These are phyloP conservation scores for Chaetomium strumarium DNA, from an alignment of 2,329 filamentous ascomycete species.

Conservation along the genomic window DNA sequence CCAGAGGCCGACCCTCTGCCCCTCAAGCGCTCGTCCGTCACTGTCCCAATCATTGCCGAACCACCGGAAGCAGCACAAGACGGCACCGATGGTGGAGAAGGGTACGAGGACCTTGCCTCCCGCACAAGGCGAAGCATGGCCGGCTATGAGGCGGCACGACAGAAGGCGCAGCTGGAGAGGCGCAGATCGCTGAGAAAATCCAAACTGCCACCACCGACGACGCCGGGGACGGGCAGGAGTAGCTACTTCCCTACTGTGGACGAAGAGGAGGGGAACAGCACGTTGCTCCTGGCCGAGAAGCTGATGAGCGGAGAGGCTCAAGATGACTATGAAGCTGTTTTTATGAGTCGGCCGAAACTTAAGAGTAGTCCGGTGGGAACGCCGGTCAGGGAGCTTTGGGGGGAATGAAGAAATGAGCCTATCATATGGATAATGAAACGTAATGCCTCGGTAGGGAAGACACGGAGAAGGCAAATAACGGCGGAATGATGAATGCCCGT, in stretches of 20 bases:
- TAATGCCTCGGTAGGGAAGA: not conserved
- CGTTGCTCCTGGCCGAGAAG: conserved; percentile 56
- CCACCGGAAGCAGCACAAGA: not conserved
- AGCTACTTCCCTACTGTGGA: conserved; percentile 44
- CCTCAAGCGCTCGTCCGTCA: conserved; percentile 6
- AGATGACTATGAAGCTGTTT: conserved; percentile 75
- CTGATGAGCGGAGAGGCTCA: conserved; percentile 56
- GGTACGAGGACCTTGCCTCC: conserved; percentile 47
- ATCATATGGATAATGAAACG: not conserved
- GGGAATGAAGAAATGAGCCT: not conserved
- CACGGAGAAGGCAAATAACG: no score
- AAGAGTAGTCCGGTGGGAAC: conserved; percentile 63
- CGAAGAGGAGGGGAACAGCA: conserved; percentile 38
- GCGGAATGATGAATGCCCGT: no score
- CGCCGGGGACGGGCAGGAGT: conserved; percentile 26
- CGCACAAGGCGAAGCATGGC: conserved; percentile 58
- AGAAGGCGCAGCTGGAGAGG: conserved; percentile 55
- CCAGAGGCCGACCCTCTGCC: conserved; percentile 18
- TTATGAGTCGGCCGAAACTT: conserved; percentile 77
- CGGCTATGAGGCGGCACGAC: conserved; percentile 53
- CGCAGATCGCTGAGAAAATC: conserved; percentile 45
- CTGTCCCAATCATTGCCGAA: not conserved
- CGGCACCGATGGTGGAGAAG: conserved; percentile 9
- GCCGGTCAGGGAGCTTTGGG: conserved; percentile 32
- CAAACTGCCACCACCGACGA: conserved; percentile 27